Evolutionary conservation across 441 rosid species (phyloP), one percentile per base, ranked within the genome.

Genomic region (Iberis amara): DNA sequence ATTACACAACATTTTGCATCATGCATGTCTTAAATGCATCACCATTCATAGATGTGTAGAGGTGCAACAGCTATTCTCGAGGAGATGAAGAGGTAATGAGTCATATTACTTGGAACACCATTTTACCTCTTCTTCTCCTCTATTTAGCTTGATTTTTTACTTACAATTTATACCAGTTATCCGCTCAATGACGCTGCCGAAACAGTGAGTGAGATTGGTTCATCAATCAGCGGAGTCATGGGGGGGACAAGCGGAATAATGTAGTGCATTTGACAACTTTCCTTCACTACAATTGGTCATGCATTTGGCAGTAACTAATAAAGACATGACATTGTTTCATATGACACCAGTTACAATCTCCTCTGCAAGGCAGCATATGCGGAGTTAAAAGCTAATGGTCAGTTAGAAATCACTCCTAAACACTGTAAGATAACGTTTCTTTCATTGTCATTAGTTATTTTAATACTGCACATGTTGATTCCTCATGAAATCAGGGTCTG

Each of bases 161-260:
- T 2, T 24, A 4, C 27, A 2, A 24, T 24, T 24, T 2, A 4
- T 6, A 26, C 4, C 30, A 92, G 98, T 67, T 92, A 85, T 79
- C 98, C 98, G 32, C 76, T 88, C 61, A 88, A 88, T 50, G 94
- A 92, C 73, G 88, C 82, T 53, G 81, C 86, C 0, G 98, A 92
- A 75, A 92, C 96, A 47, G 75, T 88, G 41, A 81, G 78, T 45
- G 94, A 92, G 72, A 92, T 92, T 61, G 95, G 94, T 61, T 78
- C 87, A 59, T 77, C 98, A 47, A 65, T 88, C 69, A 76, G 78
- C 70, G 81, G 83, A 75, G 89, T 76, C 49, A 88, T 88, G 98
- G 98, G 98, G 60, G 98, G 98, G 26, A 92, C 98, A 45, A 88
- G 98, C 45, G 98, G 98, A 63, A 83, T 92, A 37, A 30, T 92